Evolutionary conservation across 371 early-diverging fungal genomes (phyloP).

Genomic region (Globomyces sp.): DNA sequence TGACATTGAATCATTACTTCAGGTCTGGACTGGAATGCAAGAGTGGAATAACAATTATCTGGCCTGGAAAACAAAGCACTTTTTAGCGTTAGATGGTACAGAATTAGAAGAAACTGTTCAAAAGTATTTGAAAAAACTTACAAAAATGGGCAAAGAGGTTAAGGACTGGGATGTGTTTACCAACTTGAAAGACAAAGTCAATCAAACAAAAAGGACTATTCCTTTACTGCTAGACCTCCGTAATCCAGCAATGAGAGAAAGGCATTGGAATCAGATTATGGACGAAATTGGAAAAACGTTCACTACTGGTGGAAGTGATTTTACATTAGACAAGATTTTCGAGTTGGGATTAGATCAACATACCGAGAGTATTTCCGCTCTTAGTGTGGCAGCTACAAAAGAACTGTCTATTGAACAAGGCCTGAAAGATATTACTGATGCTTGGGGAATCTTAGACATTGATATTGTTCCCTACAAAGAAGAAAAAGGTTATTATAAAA

Average conservation of each 20-base stretch:
- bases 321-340: slow-evolving; percentile 51
- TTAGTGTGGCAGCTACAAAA: slow-evolving; percentile 50
- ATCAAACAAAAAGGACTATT: slow-evolving; percentile 43
- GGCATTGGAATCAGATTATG: slow-evolving; percentile 58
- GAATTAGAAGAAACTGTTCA: slow-evolving; percentile 52
- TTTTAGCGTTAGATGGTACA: slow-evolving; percentile 41
- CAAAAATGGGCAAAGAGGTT: slow-evolving; percentile 44
- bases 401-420: slow-evolving; percentile 56
- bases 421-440: slow-evolving; percentile 37
- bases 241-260: slow-evolving; percentile 54
- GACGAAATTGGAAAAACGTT: slow-evolving; percentile 56
- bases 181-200: slow-evolving; percentile 42
- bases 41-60: slow-evolving; percentile 47
- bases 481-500: slow-evolving; percentile 50
- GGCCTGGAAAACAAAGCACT: slow-evolving; percentile 40
- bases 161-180: slow-evolving; percentile 52
- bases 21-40: slow-evolving; percentile 42
- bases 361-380: slow-evolving; percentile 40
- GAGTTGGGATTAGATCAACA: slow-evolving; percentile 55
- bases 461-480: slow-evolving; percentile 56
- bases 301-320: slow-evolving; percentile 37
- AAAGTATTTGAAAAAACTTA: slow-evolving; percentile 37
- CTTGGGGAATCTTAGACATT: slow-evolving; percentile 51
- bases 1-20: slow-evolving; percentile 42
- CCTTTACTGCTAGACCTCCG: slow-evolving; percentile 49